phyloP scores from a whole-genome alignment of 768 basidiomycete genomes.

The Rhizopogon roseolus region DNA sequence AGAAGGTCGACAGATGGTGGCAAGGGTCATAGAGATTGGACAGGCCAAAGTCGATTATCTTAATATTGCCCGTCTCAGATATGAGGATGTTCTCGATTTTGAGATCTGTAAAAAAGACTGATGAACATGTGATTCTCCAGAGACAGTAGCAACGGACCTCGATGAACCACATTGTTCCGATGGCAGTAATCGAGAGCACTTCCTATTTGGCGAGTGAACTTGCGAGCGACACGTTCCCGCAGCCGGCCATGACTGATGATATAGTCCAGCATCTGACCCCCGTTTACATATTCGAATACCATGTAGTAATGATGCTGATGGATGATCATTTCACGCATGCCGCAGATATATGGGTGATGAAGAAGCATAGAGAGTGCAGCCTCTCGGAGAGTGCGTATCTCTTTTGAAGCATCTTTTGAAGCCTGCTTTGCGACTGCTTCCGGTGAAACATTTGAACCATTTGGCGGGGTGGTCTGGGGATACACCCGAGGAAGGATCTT shows the following conservation, averaged over 20 bases:
- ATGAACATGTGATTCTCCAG: not conserved
- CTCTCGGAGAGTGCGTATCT: slow-evolving; percentile 93
- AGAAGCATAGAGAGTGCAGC: slow-evolving; percentile 93
- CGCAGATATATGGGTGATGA: slow-evolving; percentile 98
- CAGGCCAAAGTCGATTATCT: slow-evolving; percentile 98
- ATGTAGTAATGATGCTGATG: slow-evolving; percentile 99
- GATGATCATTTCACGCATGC: slow-evolving; percentile 98
- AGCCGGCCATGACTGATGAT: slow-evolving; percentile 97
- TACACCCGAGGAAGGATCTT: slow-evolving; percentile 92
- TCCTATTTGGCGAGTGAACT: slow-evolving; percentile 97
- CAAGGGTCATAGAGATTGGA: slow-evolving; percentile 91
- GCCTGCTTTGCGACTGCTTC: slow-evolving; percentile 75
- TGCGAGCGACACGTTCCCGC: slow-evolving; percentile 91
- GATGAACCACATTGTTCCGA: slow-evolving; percentile 95
- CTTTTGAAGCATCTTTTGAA: slow-evolving; percentile 89
- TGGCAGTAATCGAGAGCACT: slow-evolving; percentile 97
- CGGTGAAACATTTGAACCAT: slow-evolving; percentile 39
- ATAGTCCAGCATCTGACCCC: slow-evolving; percentile 99
- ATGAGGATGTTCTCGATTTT: slow-evolving; percentile 99
- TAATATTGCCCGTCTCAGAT: slow-evolving; percentile 97
- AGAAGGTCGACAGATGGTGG: slow-evolving; percentile 86
- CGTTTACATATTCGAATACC: slow-evolving; percentile 98
- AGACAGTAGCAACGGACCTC: slow-evolving; percentile 45
- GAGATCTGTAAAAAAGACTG: slow-evolving; percentile 48
- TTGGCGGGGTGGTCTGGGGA: slow-evolving; percentile 49